These are phyloP conservation scores for Glycine tomentella DNA, from an alignment of 306 rosid genomes.

Conservation along the genomic window DNA sequence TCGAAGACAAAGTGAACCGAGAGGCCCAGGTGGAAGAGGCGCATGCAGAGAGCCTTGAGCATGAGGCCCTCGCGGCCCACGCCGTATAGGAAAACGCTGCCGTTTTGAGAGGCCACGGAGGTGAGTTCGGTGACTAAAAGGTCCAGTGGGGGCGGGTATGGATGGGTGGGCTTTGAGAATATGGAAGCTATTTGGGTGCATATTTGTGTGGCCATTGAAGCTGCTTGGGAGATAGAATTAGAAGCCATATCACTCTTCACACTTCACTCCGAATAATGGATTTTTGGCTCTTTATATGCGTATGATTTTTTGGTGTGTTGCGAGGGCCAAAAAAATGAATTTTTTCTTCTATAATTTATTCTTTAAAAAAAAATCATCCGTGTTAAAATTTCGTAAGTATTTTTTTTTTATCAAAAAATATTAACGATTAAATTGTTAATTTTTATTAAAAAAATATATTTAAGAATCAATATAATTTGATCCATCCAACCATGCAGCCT, in stretches of 20 bases:
- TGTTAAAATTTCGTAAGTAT: too few relatives aligned
- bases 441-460: too few relatives aligned
- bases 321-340: not conserved
- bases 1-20: constrained; percentile 80
- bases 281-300: not conserved
- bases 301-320: not conserved
- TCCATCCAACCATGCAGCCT: not conserved
- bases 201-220: constrained; percentile 69
- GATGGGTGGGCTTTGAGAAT: constrained; percentile 72
- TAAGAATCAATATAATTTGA: too few relatives aligned
- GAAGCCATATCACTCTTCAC: constrained; percentile 23
- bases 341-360: not conserved
- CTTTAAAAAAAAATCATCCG: not conserved
- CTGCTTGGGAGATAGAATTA: constrained; percentile 39
- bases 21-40: constrained; percentile 79
- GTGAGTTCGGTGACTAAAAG: constrained; percentile 65
- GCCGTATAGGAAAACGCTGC: constrained; percentile 76
- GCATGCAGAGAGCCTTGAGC: constrained; percentile 90
- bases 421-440: too few relatives aligned
- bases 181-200: constrained; percentile 76
- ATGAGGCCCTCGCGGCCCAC: constrained; percentile 95
- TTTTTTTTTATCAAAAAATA: too few relatives aligned
- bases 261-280: too few relatives aligned
- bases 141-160: constrained; percentile 66
- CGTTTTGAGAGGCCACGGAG: constrained; percentile 51